A percentile compares a stretch with the other conserved stretches of the same genome.
These are phyloP conservation scores for Pleurotus tuoliensis DNA, from an alignment of 768 basidiomycete genomes.

Conservation along the genomic window DNA sequence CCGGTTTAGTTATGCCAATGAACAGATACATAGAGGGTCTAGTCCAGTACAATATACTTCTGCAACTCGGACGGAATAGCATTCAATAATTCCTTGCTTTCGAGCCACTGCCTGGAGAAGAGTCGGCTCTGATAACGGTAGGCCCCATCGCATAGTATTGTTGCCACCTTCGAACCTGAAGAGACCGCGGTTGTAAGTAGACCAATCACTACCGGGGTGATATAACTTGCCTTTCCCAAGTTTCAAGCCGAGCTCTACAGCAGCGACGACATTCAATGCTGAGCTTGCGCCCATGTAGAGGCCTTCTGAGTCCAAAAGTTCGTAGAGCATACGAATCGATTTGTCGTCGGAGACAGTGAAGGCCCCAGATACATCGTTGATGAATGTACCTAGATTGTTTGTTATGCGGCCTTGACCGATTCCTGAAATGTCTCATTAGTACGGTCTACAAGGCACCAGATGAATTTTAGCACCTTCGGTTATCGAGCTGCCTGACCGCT, in stretches of 20 bases:
- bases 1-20: neutral
- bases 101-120: constrained; percentile 92
- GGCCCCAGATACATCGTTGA: constrained; percentile 76
- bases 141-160: constrained; percentile 92
- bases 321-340: constrained; percentile 90
- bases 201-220: neutral
- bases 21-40: constrained; percentile 11
- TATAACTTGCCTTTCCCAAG: constrained; percentile 67
- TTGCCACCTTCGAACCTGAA: constrained; percentile 78
- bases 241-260: constrained; percentile 79
- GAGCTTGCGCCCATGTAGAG: constrained; percentile 93
- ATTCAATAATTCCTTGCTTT: constrained; percentile 68
- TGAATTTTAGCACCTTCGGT: constrained; percentile 66
- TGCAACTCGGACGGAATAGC: constrained; percentile 81
- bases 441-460: neutral
- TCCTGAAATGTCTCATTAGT: constrained; percentile 40
- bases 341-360: constrained; percentile 85
- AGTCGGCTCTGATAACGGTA: constrained; percentile 95
- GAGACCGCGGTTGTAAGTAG: neutral
- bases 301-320: constrained; percentile 88
- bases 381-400: constrained; percentile 80
- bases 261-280: constrained; percentile 93
- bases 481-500: constrained; percentile 82
- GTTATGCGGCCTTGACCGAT: constrained; percentile 98
- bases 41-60: constrained; percentile 88